A percentile compares a stretch with the other conserved stretches of the same genome.
Conservation (phyloP, 352 stramenopile genomes). For the Phytopythium vexans region DNA sequence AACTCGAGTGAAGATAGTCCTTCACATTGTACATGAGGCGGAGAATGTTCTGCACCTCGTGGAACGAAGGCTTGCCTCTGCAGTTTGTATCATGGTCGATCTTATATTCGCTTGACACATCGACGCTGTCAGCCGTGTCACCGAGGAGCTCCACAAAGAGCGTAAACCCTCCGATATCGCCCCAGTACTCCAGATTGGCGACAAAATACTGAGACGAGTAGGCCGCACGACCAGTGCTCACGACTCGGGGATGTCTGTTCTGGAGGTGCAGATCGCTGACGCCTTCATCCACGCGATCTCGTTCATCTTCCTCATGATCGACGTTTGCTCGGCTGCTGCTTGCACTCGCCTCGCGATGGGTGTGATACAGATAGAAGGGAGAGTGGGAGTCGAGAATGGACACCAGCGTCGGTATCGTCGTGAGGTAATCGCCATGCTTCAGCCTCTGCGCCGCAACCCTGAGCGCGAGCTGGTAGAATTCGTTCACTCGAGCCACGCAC, state of each 20-base stretch:
- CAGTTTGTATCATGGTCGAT: not conserved
- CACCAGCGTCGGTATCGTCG: constrained; percentile 31
- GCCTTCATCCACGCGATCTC: not conserved
- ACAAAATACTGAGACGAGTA: constrained; percentile 39
- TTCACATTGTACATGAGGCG: constrained; percentile 58
- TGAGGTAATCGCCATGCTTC: constrained; percentile 22
- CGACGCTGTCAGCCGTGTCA: not conserved
- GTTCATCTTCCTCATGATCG: constrained; percentile 2
- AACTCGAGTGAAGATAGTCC: constrained; percentile 39
- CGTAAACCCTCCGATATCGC: constrained; percentile 48
- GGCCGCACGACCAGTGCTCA: not conserved
- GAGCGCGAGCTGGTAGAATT: constrained; percentile 54
- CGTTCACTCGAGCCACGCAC: constrained; percentile 28
- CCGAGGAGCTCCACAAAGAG: constrained; percentile 39
- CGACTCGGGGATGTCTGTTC: too few species aligned
- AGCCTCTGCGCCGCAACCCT: constrained; percentile 21
- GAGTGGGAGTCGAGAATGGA: constrained; percentile 54
- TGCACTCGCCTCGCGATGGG: constrained; percentile 2
- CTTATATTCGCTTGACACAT: not conserved
- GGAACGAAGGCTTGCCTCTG: constrained; percentile 21
- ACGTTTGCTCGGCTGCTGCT: not conserved
- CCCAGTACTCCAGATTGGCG: constrained; percentile 54
- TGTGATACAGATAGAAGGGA: constrained; percentile 52
- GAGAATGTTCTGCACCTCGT: constrained; percentile 52
- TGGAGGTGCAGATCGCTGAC: too few species aligned